phyloP scores from a whole-genome alignment of 2,329 filamentous ascomycete genomes.

The Arthrinium phaeospermum region DNA sequence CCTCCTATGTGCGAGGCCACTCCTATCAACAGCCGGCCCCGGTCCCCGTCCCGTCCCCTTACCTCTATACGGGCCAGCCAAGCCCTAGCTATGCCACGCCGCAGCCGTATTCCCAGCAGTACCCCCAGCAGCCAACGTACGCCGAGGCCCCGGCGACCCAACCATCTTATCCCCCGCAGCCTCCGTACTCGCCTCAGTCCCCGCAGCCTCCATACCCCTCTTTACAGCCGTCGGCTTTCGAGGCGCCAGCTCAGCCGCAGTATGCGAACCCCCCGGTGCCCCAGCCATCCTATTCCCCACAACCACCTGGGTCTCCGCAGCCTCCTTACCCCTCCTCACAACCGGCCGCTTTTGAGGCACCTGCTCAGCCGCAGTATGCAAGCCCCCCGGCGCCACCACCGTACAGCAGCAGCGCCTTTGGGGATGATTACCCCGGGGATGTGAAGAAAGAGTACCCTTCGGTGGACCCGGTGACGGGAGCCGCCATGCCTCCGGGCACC shows the following conservation, averaged over 20 bases:
- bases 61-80: background rate
- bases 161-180: background rate
- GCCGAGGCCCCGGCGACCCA: background rate
- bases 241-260: background rate
- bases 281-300: background rate
- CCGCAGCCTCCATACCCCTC: background rate
- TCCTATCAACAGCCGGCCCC: constrained; percentile 1
- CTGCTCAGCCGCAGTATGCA: background rate
- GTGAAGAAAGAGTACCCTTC: background rate
- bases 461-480: background rate
- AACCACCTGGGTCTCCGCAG: background rate
- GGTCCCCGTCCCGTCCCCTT: background rate
- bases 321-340: background rate
- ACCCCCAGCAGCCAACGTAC: background rate
- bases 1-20: constrained; percentile 9
- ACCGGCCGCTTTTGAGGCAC: background rate
- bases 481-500: background rate
- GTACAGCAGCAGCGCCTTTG: background rate
- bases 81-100: background rate
- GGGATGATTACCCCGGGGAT: background rate
- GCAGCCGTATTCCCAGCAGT: background rate
- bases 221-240: background rate
- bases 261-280: background rate
- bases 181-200: background rate
- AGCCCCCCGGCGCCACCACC: background rate